phyloP scores from a whole-genome alignment of 176 grass and related monocot species.

The Bonia amplexicaulis region DNA sequence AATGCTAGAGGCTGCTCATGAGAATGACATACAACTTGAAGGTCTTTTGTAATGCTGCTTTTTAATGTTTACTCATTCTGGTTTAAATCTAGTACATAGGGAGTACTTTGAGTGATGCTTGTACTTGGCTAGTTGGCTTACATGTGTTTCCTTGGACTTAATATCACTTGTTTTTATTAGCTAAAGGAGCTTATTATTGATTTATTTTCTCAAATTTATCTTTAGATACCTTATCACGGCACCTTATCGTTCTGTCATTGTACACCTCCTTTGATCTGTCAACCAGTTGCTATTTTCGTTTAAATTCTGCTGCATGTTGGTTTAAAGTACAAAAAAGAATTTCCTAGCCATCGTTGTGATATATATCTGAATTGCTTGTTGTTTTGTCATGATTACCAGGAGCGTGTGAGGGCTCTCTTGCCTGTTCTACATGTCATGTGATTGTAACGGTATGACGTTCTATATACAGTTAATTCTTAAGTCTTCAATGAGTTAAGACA shows the following conservation, averaged over 20 bases:
- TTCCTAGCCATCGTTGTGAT: background rate
- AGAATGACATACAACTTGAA: constrained; percentile 98
- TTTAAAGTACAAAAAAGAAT: background rate
- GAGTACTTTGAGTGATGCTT: background rate
- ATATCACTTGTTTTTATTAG: constrained; percentile 2
- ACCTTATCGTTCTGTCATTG: background rate
- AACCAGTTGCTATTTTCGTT: background rate
- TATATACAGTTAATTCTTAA: background rate
- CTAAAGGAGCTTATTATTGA: background rate
- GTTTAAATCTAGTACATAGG: background rate
- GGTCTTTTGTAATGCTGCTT: constrained; percentile 18
- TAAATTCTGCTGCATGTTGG: background rate
- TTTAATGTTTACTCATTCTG: background rate
- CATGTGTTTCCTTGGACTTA: background rate
- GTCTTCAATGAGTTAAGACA: background rate
- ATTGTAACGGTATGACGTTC: constrained; percentile 68
- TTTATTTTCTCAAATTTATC: background rate
- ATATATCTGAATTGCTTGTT: constrained; percentile 3
- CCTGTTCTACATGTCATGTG: constrained; percentile 95
- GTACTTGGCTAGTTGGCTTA: background rate
- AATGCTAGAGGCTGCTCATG: constrained; percentile 91
- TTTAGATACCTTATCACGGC: constrained; percentile 8
- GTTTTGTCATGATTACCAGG: constrained; percentile 44
- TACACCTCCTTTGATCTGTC: background rate
- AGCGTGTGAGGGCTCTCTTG: constrained; percentile 89